Percentiles rank a stretch among this genome's conserved stretches.
phyloP scores from a whole-genome alignment of 441 rosid genomes.

The Populus tomentosa region DNA sequence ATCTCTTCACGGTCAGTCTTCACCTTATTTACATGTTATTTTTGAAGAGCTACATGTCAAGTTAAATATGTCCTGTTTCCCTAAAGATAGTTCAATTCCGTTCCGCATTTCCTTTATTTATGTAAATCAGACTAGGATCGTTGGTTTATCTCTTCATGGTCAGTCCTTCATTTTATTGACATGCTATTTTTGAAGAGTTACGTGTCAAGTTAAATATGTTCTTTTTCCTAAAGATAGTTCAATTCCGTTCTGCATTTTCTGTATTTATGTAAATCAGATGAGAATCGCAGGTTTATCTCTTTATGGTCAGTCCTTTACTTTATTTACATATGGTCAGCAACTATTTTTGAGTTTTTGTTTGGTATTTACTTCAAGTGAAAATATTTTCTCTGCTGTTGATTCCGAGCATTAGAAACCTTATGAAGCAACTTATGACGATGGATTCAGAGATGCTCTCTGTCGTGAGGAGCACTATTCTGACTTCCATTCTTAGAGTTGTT shows the following conservation, averaged over 20 bases:
- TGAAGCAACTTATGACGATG: background rate
- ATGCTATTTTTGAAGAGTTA: conserved; percentile 1
- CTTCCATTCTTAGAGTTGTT: background rate
- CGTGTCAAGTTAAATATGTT: background rate
- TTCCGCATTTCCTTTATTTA: conserved; percentile 27
- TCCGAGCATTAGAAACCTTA: conserved; percentile 2
- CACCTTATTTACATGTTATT: conserved; percentile 13
- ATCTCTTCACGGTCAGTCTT: background rate
- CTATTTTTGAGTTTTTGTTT: conserved; percentile 4
- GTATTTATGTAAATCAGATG: too few species aligned
- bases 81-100: conserved; percentile 18
- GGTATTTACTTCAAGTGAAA: background rate
- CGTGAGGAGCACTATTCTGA: background rate
- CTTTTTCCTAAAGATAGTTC: background rate
- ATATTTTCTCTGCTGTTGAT: background rate
- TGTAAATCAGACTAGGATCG: background rate
- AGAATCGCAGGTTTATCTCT: too few species aligned
- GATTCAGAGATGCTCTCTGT: background rate
- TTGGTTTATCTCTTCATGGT: conserved; percentile 20
- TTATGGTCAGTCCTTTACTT: conserved; percentile 12
- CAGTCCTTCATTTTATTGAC: conserved; percentile 10
- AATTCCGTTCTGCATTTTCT: too few species aligned
- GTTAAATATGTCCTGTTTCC: conserved; percentile 19
- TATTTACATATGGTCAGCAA: background rate
- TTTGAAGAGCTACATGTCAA: conserved; percentile 38